Base-by-base conservation (phyloP, 176 grass and related monocot genomes). In the Phragmites australis region DNA sequence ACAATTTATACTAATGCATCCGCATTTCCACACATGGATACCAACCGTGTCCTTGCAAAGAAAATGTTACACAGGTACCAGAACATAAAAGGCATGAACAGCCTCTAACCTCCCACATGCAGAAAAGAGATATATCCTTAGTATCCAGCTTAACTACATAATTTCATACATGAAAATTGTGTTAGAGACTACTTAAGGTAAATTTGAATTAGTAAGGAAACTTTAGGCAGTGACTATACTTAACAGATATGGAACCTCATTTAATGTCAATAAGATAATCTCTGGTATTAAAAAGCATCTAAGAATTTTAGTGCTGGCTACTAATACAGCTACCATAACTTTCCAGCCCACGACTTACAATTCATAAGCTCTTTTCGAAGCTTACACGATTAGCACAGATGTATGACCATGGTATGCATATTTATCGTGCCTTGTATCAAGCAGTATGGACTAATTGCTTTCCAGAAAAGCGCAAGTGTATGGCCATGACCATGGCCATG, bases 151-250 rank as follows among this genome's bases (percentile, higher is more conserved):
- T 44, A 44, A 76, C 22, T 17, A 54, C 16, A 68, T 80, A 53
- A 42, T 6, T 80, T 54, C 64, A 42, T 22, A 39, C 12, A 48
- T 23, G 51, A 10, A 81, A 81, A 56, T 2, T 30, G 37, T 21
- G 19, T 66, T 32, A 12, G 29, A 61, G 67, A 25, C 32, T 54
- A 29, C 48, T 21, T 55, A 42, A 27, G 16, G 6, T 44, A 27
- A 15, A 72, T 31, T 69, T 80, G 6, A 21, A 54, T 44, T 25
- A 19, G n/a, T 27, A 56, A 56, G 64, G 65, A 69, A 80, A 70
- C 51, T 32, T 58, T 45, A 58, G 12, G 13, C 45, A 21, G 3
- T 46, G 12, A 34, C 4, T 72, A 26, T 26, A 40, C 1, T 0
- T 5, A 82, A 60, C 14, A 72, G 18, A 72, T 23, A 81, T 21